Base-by-base conservation (phyloP, 2,329 filamentous ascomycete genomes). In the Cladophialophora chaetospira region DNA sequence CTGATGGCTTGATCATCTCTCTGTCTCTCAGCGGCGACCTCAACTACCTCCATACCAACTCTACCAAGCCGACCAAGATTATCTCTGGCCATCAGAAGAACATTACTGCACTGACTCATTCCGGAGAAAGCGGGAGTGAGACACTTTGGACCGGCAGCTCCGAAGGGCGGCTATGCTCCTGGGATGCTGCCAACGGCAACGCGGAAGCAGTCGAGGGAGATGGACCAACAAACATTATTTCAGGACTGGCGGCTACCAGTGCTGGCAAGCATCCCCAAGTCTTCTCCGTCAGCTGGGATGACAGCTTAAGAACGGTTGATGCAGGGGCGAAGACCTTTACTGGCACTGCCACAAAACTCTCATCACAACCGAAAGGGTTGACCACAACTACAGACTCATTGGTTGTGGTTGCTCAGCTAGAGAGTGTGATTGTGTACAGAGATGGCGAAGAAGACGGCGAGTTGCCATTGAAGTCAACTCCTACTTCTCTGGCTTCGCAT, bases 251-350 rank as follows among this genome's bases (percentile, higher is more conserved):
- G 2, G 76, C 84, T 0, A 77, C 77, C 5, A 25, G 58, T 15
- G 36, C 59, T 4, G 42, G 44, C 21, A 70, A 78, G 2, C 66
- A 68, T 43, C 73, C 85, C 29, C 82, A 85, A 63, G 83, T 91
- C n/a, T 92, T 89, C 75, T 93, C 87, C 67, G 88, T 93, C 51
- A 92, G 87, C 62, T 99, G 93, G 94, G 94, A 99, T 69, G 94
- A 99, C 71, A 91, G 87, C 1, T 79, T 97, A 31, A 87, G 91
- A 61, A 87, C 83, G 40, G 81, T 95, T 31, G 91, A 96, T 63
- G 81, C 88, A 57, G 81, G 85, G 0, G 84, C 87, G 50, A 87
- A 85, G 67, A 89, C 86, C 0, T 97, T 95, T 71, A 80, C 86
- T 4, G 90, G 88, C 53, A 79, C 81, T 47, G 78, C 84, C 1